Percentiles rank a stretch among this genome's conserved stretches.
These are phyloP conservation scores for Kalaharituber pfeilii DNA, from an alignment of 2,329 filamentous ascomycete genomes.

Conservation along the genomic window DNA sequence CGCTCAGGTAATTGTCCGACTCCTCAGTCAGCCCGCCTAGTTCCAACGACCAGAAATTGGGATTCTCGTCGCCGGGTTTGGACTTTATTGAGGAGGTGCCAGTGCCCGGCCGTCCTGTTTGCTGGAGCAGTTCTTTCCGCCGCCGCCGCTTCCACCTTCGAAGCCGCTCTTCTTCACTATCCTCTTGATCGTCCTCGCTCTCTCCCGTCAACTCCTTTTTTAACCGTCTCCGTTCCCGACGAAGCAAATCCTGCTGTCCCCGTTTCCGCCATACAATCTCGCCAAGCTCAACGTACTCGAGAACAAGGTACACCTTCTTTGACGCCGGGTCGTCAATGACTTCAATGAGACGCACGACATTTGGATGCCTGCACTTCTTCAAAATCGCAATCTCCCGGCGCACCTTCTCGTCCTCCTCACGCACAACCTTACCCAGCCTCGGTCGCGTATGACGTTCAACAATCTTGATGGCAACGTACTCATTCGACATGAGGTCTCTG, in stretches of 20 bases:
- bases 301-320: constrained; percentile 95
- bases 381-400: constrained; percentile 95
- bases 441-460: constrained; percentile 87
- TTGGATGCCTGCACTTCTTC: constrained; percentile 95
- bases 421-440: constrained; percentile 45
- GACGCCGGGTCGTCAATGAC: constrained; percentile 93
- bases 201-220: constrained; percentile 44
- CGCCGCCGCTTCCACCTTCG: constrained; percentile 34
- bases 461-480: constrained; percentile 93
- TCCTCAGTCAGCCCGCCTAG: constrained; percentile 21
- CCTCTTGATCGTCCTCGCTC: constrained; percentile 37
- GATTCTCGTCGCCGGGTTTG: background rate
- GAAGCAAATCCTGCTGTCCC: constrained; percentile 64
- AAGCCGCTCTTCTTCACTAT: constrained; percentile 43
- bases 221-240: constrained; percentile 63
- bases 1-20: constrained; percentile 13
- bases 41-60: constrained; percentile 22
- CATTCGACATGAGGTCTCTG: constrained; percentile 54
- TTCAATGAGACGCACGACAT: constrained; percentile 85
- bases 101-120: background rate
- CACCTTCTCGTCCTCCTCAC: constrained; percentile 38
- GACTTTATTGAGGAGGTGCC: background rate
- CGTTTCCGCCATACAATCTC: constrained; percentile 91
- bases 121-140: constrained; percentile 14
- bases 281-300: constrained; percentile 86